Base-by-base conservation (phyloP, 1,139 yeast genomes). In the Geotrichum macrosporum region DNA sequence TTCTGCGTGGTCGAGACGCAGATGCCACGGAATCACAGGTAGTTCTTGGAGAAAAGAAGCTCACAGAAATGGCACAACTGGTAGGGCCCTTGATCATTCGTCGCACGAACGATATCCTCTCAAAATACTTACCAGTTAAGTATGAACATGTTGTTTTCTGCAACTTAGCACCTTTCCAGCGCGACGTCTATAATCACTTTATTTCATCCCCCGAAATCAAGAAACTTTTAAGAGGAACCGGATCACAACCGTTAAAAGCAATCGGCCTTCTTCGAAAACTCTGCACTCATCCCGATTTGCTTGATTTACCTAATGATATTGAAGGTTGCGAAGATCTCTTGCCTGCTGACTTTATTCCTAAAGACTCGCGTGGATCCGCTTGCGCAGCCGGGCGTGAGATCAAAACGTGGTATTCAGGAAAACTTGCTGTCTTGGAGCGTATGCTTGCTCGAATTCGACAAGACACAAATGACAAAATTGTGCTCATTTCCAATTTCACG, bases 131-230 rank as follows among this genome's bases (percentile, higher is more conserved):
- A 50, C 98, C 98, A 0, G 86, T 94, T 55, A 92, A 92, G 64
- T 89, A 88, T 63, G 99, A 92, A 64, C 95, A 92, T 65, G 98
- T 92, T 35, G 82, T 92, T 13, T 92, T 92, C 63, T 89, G 94
- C 50, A 83, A 82, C 26, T 70, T 92, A 49, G 76, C 94, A 1
- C 88, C 88, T 1, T 74, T 89, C 69, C 99, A 92, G 64, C 70
- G 72, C 47, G 66, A 73, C 2, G 65, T 92, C 2, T 92, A 92
- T 61, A 71, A 77, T 50, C 83, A 83, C 58, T 86, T 86, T 56
- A 76, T 88, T 44, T 77, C 85, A 5, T 83, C 95, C 2, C 89
- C 94, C 1, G 94, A 84, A 45, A 83, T 87, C 54, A 78, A 74
- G 48, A 78, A 76, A 53, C 67, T 87, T 24, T 63, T 85, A n/a